These are phyloP conservation scores for Oryza meridionalis DNA, from an alignment of 176 grass and related monocot species.

Conservation along the genomic window DNA sequence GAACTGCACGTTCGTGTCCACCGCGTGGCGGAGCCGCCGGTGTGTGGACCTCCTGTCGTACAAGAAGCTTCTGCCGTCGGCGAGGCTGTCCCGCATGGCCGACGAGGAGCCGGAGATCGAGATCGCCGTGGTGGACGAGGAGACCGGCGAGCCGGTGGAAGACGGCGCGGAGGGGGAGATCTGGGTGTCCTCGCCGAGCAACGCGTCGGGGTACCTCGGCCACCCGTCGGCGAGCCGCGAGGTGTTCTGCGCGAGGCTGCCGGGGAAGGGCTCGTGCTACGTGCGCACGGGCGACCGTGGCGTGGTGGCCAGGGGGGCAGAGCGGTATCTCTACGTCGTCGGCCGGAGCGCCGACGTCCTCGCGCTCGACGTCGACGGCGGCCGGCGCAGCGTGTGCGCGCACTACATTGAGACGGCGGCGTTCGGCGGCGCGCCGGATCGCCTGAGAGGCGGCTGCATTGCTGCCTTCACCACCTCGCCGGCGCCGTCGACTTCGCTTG, in stretches of 20 bases:
- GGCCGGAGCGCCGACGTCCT: constrained; percentile 42
- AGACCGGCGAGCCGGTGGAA: constrained; percentile 45
- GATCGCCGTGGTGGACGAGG: constrained; percentile 55
- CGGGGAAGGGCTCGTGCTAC: constrained; percentile 36
- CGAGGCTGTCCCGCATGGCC: constrained; percentile 21
- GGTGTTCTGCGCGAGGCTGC: constrained; percentile 46
- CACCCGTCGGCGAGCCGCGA: constrained; percentile 54
- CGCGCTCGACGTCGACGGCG: neutral
- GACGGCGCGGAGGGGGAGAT: constrained; percentile 68
- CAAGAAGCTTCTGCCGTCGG: constrained; percentile 59
- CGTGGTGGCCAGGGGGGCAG: constrained; percentile 35
- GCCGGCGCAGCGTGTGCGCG: constrained; percentile 16
- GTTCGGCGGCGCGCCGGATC: neutral
- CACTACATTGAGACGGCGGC: constrained; percentile 57
- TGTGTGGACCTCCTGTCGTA: constrained; percentile 27
- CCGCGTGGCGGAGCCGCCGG: constrained; percentile 38
- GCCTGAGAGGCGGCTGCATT: constrained; percentile 49
- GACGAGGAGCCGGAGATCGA: constrained; percentile 40
- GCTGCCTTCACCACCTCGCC: constrained; percentile 29
- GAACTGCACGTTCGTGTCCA: constrained; percentile 78
- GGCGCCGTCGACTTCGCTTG: neutral
- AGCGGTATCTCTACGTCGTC: constrained; percentile 53
- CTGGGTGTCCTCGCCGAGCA: constrained; percentile 71
- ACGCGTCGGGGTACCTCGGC: constrained; percentile 63
- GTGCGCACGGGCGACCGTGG: constrained; percentile 63